These are phyloP conservation scores for Cupressus sempervirens DNA, from an alignment of 75 land plant genomes.

Conservation along the genomic window DNA sequence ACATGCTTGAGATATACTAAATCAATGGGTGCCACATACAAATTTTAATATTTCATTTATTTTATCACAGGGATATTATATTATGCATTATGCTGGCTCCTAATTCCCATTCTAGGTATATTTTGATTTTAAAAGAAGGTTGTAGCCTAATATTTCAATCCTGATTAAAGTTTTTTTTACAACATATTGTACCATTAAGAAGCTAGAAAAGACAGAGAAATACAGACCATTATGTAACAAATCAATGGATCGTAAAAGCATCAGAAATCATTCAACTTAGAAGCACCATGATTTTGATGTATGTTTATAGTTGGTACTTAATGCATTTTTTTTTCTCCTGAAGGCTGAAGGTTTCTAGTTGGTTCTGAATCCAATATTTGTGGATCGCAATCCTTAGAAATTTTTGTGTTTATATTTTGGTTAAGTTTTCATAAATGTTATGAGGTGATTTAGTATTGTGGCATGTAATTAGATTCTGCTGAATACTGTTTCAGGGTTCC, in stretches of 20 bases:
- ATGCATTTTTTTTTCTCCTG: neutral
- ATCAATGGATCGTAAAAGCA: neutral
- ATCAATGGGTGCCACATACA: no score
- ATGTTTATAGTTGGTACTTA: neutral
- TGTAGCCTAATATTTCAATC: neutral
- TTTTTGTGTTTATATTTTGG: no score
- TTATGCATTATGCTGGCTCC: no score
- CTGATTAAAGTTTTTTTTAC: neutral
- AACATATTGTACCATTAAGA: neutral
- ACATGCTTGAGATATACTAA: no score
- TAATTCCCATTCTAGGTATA: no score
- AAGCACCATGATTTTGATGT: neutral
- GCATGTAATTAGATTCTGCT: neutral
- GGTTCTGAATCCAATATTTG: no score
- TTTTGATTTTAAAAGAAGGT: no score
- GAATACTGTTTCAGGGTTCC: conserved; percentile 41
- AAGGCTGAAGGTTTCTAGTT: neutral
- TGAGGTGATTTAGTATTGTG: neutral
- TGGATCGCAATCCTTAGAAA: no score
- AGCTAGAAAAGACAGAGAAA: neutral
- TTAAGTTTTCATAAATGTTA: neutral
- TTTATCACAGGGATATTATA: no score
- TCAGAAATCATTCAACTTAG: neutral
- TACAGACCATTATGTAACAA: neutral
- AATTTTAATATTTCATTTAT: no score